Evolutionary conservation across 768 basidiomycete genomes (phyloP), one percentile per base, ranked within the genome.

Genomic region (Termitomyces sp.): DNA sequence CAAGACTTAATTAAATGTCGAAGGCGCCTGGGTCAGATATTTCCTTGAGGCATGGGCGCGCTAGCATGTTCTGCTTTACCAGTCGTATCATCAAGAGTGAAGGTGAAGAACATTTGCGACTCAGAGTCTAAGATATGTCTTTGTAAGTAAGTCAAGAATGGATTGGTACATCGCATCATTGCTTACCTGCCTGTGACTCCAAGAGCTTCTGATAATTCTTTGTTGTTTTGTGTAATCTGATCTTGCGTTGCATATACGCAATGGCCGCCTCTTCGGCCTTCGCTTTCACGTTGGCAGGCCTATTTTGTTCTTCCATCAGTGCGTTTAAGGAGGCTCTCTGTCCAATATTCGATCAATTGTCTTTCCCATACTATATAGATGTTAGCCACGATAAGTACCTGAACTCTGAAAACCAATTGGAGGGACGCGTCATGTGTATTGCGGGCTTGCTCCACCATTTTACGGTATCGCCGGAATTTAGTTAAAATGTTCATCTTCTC

Each of bases 141-240:
- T 49, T 16, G 2, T 28, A 8, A 49, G 24, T 28, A 8, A 49
- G 24, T 28, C 24, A 16, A 16, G 24, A 16, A 15, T 28, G 4
- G 7, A 46, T 3, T 15, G 22, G 24, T 46, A 49, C 13, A 16
- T 6, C 6, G n/a, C 40, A 28, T 42, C 40, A 42, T 18, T 42
- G 40, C 16, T 18, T 42, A 42, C 15, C 16, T 28, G 28, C 28
- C 28, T 2, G 28, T 18, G 84, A 84, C 15, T 24, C 12, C 24
- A 48, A 28, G 12, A 48, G 22, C 12, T 48, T 6, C 6, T 28
- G 11, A 28, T 48, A 48, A 15, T 48, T 13, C 46, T 12, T 24
- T 5, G 24, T 48, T 24, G 46, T 20, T 28, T 2, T 12, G 4
- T 24, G 22, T 48, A 48, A 22, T 24, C 24, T 48, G 24, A 48